Evolutionary conservation across 495 filamentous ascomycete species (phyloP), one percentile per base, ranked within the genome.

Genomic region (Neurospora sp.): DNA sequence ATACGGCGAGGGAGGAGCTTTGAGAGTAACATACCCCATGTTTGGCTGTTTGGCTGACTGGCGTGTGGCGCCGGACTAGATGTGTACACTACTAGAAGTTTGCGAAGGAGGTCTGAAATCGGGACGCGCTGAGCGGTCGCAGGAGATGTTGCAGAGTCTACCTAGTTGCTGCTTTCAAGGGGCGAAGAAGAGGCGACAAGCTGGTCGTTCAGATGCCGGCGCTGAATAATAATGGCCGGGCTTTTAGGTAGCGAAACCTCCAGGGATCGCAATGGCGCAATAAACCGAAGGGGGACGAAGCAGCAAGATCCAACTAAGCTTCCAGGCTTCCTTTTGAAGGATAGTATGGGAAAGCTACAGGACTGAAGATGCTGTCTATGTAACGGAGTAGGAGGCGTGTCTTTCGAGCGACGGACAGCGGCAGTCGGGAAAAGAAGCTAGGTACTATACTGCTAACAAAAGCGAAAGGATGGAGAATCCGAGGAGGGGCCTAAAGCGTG

Each of bases 151-250:
- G 27, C 23, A 16, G 23, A 66, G 54, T 35, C 54, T 66, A 66
- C 54, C 14, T 66, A 18, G 12, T 31, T 66, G 54, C 54, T 31
- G 27, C 27, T 66, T 35, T 66, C 54, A 66, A 35, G 54, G 54
- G 54, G 54, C 27, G 27, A 62, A 66, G 54, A 6, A 66, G 54
- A 66, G 54, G 54, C 27, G 54, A 35, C 27, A 66, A 66, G 48
- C 39, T 73, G 42, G 72, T 70, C 62, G 74, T 39, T n/a, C 39
- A 31, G 31, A 41, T 79, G 79, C 80, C 79, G 79, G 76, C 79
- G 35, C 80, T 81, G 69, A 79, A 78, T 74, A 80, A 80, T 76
- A 81, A 81, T 69, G 80, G 79, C 78, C 80, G 79, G 79, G 41
- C 77, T 79, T 81, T 69, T 76, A 66, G 54, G 27, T 66, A 66